These are phyloP conservation scores for Sclerotinia glacialis DNA, from an alignment of 2,329 filamentous ascomycete species.

Conservation along the genomic window DNA sequence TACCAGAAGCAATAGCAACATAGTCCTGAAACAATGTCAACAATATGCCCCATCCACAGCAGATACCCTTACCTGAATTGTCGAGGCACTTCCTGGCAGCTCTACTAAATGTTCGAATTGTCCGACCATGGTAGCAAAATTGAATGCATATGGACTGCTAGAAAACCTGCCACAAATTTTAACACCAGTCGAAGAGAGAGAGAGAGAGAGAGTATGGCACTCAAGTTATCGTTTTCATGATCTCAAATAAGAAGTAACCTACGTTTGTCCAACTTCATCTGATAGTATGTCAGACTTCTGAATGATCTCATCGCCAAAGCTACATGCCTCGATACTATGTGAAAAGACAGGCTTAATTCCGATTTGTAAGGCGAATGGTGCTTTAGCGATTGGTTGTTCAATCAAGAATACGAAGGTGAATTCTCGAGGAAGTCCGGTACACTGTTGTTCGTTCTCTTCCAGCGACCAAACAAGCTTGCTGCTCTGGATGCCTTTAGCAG, in stretches of 20 bases:
- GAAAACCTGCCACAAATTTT: conserved; percentile 3
- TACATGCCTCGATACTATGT: neutral
- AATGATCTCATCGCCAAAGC: conserved; percentile 2
- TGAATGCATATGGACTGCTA: conserved; percentile 6
- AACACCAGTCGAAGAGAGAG: neutral
- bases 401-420: conserved; percentile 21
- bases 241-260: neutral
- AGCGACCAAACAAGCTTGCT: conserved; percentile 19
- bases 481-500: conserved; percentile 15
- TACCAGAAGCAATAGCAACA: neutral
- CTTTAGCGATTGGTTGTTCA: conserved; percentile 18
- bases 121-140: conserved; percentile 16
- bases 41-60: neutral
- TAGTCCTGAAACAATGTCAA: conserved; percentile 10
- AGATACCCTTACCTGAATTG: neutral
- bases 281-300: neutral
- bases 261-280: conserved; percentile 18
- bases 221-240: neutral
- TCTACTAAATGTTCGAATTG: conserved; percentile 15
- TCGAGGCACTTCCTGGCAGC: conserved; percentile 11
- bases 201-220: neutral
- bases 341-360: conserved; percentile 11
- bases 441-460: conserved; percentile 21
- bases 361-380: conserved; percentile 18
- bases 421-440: conserved; percentile 17